Percentiles rank a stretch among this genome's conserved stretches.
These are phyloP conservation scores for Pichia manshurica DNA, from an alignment of 805 yeast species.

Conservation along the genomic window DNA sequence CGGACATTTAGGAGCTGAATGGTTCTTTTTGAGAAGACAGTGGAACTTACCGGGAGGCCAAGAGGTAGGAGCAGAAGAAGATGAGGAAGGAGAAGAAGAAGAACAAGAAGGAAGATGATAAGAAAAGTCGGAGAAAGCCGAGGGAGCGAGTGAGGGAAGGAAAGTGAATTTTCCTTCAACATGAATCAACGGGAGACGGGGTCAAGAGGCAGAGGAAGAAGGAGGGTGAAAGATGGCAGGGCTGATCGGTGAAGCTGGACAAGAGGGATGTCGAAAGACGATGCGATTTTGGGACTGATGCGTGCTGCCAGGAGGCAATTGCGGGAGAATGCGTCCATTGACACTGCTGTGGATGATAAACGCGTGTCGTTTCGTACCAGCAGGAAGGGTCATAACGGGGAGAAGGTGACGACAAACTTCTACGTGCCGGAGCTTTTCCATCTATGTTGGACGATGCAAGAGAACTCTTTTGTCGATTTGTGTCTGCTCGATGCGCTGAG, in stretches of 20 bases:
- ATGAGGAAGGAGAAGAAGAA: not conserved
- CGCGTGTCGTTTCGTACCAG: not conserved
- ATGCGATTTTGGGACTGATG: not conserved
- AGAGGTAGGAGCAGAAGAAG: not conserved
- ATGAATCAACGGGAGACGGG: too few relatives aligned
- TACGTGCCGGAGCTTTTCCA: slow-evolving; percentile 6
- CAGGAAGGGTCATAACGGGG: too few relatives aligned
- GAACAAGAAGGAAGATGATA: not conserved
- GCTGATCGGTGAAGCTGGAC: too few relatives aligned
- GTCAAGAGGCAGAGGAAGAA: too few relatives aligned
- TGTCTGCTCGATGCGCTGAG: slow-evolving; percentile 27
- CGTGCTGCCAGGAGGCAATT: slow-evolving; percentile 1
- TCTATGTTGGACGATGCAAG: not conserved
- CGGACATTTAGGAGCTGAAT: slow-evolving; percentile 10
- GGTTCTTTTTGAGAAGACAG: not conserved
- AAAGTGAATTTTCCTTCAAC: not conserved
- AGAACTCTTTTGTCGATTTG: slow-evolving; percentile 25
- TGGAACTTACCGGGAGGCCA: not conserved
- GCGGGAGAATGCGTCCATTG: not conserved
- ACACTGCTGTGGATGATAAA: not conserved
- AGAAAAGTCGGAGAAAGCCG: not conserved
- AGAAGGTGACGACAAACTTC: not conserved
- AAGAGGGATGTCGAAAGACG: not conserved
- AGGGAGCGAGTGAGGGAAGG: not conserved
- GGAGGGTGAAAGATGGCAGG: not conserved